These are phyloP conservation scores for Arthrobotrys iridis DNA, from an alignment of 2,329 filamentous ascomycete genomes.

Conservation along the genomic window DNA sequence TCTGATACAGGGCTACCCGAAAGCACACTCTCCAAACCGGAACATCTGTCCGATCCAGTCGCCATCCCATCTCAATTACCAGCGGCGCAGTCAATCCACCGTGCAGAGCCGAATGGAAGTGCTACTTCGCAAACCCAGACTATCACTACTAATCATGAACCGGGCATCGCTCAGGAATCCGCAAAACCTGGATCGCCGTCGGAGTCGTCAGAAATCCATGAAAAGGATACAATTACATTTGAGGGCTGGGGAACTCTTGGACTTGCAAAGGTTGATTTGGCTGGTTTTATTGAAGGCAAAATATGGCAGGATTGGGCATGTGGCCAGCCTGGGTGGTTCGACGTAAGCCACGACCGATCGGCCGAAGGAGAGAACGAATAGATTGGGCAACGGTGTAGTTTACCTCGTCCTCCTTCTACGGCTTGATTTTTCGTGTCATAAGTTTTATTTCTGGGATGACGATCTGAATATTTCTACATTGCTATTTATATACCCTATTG, in stretches of 20 bases:
- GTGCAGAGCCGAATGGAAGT: constrained; percentile 30
- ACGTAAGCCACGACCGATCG: constrained; percentile 30
- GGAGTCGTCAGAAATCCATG: constrained; percentile 46
- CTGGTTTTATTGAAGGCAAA: constrained; percentile 47
- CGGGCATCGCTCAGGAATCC: neutral
- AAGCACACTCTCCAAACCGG: neutral
- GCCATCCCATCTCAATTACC: neutral
- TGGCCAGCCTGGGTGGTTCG: constrained; percentile 49
- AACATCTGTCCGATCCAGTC: neutral
- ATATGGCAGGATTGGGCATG: constrained; percentile 42
- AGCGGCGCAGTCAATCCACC: neutral
- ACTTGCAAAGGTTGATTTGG: constrained; percentile 44
- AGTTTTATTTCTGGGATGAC: constrained; percentile 2
- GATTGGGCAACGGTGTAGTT: neutral
- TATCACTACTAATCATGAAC: neutral
- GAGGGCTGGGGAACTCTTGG: constrained; percentile 46
- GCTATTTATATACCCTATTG: constrained; percentile 11
- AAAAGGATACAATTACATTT: constrained; percentile 45
- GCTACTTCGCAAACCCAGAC: neutral
- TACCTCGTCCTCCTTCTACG: neutral
- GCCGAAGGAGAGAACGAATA: constrained; percentile 33
- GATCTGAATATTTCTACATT: constrained; percentile 3
- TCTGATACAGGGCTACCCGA: constrained; percentile 35
- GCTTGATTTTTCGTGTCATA: neutral
- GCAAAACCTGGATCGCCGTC: constrained; percentile 32